Base-by-base conservation (phyloP, 202 grass and related monocot species). In the Zizania palustris region DNA sequence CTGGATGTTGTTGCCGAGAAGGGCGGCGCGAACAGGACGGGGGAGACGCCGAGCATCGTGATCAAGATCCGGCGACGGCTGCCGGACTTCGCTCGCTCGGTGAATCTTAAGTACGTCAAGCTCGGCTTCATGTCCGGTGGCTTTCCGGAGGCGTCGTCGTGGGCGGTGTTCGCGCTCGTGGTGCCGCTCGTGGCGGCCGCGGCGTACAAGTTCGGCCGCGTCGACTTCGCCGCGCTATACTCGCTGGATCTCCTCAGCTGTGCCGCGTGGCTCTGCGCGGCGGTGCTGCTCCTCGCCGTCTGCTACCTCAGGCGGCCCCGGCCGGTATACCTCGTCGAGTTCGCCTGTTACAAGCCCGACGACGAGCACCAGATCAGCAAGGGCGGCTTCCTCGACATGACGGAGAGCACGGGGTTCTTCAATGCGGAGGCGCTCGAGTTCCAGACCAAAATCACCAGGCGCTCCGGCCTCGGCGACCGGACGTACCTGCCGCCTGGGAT, bases 101-200 rank as follows among this genome's bases (percentile, higher is more conserved):
- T 97, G 14, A 97, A 90, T 63, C 82, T 97, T 73, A 97, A 93
- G 83, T 97, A 97, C 72, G 93, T 97, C 15, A 88, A 88, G 46
- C 86, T 97, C 7, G 93, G 90, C 55, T 66, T 93, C 11, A 62
- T 61, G 18, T 84, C 87, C 35, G 78, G 70, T 39, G 78, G 67
- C 73, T 10, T 75, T 9, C 77, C 77, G 3, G 16, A 39, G 55
- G 66, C 67, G 0, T 44, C 73, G 9, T 60, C 86, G 7, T 86
- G 76, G 76, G 49, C 73, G 4, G 33, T 71, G 13, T 28, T 92
- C 35, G 76, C 81, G n/a, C 64, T 80, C 0, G 77, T 28, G 22
- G 33, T 74, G 14, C 46, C 85, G 11, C 62, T 92, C 20, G 16
- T 83, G 8, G 86, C 69, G 3, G 58, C 80, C 4, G 80, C 85